Percentiles rank a stretch among this genome's conserved stretches.
These are phyloP conservation scores for Solanum chacoense DNA, from an alignment of 305 asterid genomes.

Conservation along the genomic window DNA sequence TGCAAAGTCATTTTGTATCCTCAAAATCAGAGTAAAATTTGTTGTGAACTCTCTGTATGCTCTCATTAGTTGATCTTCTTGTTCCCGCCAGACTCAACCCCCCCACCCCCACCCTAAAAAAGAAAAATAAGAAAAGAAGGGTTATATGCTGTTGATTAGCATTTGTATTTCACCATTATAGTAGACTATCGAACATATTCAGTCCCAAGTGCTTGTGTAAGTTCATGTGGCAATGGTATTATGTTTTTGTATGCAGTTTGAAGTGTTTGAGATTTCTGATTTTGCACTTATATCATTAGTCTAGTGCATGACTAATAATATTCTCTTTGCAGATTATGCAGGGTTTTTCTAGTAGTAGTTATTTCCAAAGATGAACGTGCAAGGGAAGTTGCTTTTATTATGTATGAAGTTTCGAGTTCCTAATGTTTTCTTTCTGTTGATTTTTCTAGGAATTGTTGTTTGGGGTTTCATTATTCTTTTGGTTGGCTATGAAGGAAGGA, in stretches of 20 bases:
- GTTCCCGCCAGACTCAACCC: not conserved
- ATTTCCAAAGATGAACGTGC: not conserved
- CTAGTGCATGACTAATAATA: not conserved
- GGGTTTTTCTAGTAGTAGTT: not conserved
- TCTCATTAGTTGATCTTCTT: not conserved
- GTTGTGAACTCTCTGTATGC: not conserved
- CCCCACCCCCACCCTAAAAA: not conserved
- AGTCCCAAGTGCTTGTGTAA: not conserved
- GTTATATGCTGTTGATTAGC: not conserved
- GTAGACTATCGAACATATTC: not conserved
- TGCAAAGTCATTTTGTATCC: conserved; percentile 30
- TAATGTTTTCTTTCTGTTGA: not conserved
- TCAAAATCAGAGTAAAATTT: not conserved
- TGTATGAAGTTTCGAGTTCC: not conserved
- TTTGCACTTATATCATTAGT: not conserved
- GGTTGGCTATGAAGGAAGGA: not conserved
- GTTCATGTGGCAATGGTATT: not conserved
- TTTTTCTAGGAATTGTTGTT: not conserved
- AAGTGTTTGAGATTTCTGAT: not conserved
- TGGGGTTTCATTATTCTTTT: not conserved
- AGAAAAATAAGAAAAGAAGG: not conserved
- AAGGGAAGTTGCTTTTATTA: not conserved
- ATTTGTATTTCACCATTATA: not conserved
- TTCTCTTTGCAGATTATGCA: not conserved
- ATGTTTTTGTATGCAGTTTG: not conserved